Evolutionary conservation across 1,284 basidiomycete genomes (phyloP).

Genomic region (Ceratobasidium sp.): DNA sequence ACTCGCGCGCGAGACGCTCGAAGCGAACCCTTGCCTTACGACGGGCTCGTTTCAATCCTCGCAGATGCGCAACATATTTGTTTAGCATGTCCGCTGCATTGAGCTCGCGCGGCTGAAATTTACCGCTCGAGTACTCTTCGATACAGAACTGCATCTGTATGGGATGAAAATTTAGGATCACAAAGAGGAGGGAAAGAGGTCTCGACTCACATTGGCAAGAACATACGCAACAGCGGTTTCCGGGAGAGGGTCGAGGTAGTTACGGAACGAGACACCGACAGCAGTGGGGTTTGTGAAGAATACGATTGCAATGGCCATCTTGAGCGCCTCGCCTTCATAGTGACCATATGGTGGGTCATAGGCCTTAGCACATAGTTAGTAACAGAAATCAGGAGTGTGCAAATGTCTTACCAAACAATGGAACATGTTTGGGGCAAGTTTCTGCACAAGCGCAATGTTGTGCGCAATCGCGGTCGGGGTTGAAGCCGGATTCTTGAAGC

Average conservation of each 20-base stretch:
- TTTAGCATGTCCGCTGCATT: no score
- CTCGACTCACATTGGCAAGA: background rate
- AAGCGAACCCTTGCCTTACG: background rate
- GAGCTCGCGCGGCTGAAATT: background rate
- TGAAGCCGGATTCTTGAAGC: no score
- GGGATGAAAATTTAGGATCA: background rate
- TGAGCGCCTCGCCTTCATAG: background rate
- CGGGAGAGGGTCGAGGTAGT: background rate
- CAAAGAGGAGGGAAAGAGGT: background rate
- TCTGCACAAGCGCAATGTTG: background rate
- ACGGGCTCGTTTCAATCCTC: no score
- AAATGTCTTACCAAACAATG: slow-evolving; percentile 4
- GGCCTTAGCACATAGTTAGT: background rate
- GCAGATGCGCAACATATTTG: no score
- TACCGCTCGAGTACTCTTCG: slow-evolving; percentile 5
- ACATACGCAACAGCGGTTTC: background rate
- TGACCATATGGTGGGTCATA: background rate
- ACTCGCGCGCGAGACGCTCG: background rate
- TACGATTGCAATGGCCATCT: no score
- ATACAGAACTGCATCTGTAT: slow-evolving; percentile 3
- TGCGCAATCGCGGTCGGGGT: background rate
- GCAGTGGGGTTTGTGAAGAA: background rate
- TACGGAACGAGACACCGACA: background rate
- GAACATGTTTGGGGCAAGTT: background rate
- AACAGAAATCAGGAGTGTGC: background rate